Percentiles rank a stretch among this genome's conserved stretches.
These are phyloP conservation scores for Boletus sensibilis DNA, from an alignment of 768 basidiomycete genomes.

Conservation along the genomic window DNA sequence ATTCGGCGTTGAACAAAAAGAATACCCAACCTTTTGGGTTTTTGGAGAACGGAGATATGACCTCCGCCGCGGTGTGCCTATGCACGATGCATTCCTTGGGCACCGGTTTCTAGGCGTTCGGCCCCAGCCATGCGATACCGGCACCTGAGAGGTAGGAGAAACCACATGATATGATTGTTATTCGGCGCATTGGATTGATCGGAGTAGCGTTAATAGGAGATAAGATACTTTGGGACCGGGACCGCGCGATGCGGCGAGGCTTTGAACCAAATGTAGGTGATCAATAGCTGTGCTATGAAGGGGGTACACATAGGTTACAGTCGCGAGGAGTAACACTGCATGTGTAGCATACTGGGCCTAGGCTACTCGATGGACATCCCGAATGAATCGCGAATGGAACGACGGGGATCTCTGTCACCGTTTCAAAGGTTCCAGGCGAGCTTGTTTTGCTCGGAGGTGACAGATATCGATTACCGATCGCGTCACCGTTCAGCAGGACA, in stretches of 20 bases:
- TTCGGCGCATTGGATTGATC: not conserved
- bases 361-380: not conserved
- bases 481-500: not conserved
- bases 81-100: slow-evolving; percentile 6
- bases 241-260: not conserved
- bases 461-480: not conserved
- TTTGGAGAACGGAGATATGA: slow-evolving; percentile 10
- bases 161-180: slow-evolving; percentile 4
- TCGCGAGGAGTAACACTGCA: not conserved
- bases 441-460: not conserved
- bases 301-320: not conserved
- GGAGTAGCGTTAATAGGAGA: slow-evolving; percentile 5
- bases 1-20: slow-evolving; percentile 14
- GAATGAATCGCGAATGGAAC: not conserved
- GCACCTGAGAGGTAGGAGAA: not conserved
- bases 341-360: not conserved
- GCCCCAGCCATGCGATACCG: not conserved
- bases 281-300: slow-evolving; percentile 1
- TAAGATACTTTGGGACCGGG: not conserved
- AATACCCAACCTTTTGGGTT: not conserved
- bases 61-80: slow-evolving; percentile 16
- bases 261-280: not conserved
- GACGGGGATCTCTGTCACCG: not conserved
- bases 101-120: not conserved
- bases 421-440: not conserved